Evolutionary conservation across 202 grass and related monocot genomes (phyloP).

Genomic region (Eragrostis tef): DNA sequence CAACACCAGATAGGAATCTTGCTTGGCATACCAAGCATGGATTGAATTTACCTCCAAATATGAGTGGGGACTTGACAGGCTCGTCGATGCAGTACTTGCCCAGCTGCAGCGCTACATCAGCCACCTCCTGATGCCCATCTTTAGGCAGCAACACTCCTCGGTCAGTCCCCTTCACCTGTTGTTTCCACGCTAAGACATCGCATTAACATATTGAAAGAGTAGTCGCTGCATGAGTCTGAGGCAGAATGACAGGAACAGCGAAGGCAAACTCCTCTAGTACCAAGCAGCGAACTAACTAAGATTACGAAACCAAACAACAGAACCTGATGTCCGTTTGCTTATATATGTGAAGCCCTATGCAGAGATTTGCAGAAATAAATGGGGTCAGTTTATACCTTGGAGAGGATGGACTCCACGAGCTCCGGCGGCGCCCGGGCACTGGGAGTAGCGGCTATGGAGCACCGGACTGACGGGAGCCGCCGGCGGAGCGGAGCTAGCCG

Average conservation of each 20-base stretch:
- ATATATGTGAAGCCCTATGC: too few species aligned
- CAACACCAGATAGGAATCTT: neutral
- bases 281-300: too few species aligned
- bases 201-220: neutral
- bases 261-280: too few species aligned
- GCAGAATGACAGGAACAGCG: neutral
- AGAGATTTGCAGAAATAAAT: neutral
- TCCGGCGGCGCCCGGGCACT: constrained; percentile 55
- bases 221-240: neutral
- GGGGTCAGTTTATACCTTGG: constrained; percentile 59
- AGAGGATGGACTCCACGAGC: constrained; percentile 78
- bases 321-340: too few species aligned
- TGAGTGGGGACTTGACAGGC: constrained; percentile 77
- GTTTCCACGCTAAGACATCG: neutral
- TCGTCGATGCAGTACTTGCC: constrained; percentile 75
- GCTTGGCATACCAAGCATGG: neutral
- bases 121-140: constrained; percentile 72
- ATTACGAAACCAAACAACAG: too few species aligned
- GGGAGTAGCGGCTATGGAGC: constrained; percentile 58
- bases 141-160: constrained; percentile 62
- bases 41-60: constrained; percentile 73
- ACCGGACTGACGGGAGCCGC: constrained; percentile 49
- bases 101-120: constrained; percentile 59
- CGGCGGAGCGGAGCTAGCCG: constrained; percentile 44
- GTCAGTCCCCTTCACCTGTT: constrained; percentile 87